A percentile compares a stretch with the other conserved stretches of the same genome.
These are phyloP conservation scores for Alloascoidea africana DNA, from an alignment of 805 yeast genomes.

Conservation along the genomic window DNA sequence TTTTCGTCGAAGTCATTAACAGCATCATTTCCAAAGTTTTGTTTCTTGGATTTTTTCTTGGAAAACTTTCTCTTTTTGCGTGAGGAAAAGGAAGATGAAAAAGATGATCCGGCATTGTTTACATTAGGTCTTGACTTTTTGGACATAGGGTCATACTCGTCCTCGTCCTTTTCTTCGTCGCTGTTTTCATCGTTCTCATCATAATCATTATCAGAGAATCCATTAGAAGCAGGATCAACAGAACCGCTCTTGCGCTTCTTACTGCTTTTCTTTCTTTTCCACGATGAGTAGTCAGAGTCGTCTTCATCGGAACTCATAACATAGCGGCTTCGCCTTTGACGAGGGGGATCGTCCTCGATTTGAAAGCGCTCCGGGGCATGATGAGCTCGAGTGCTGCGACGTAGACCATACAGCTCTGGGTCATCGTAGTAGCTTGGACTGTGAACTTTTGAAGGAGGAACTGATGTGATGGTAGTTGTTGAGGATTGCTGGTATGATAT, in stretches of 20 bases:
- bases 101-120: slow-evolving; percentile 7
- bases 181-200: slow-evolving; percentile 15
- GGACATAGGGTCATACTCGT: slow-evolving; percentile 16
- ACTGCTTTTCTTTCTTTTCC: slow-evolving; percentile 3
- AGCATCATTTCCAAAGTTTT: slow-evolving; percentile 7
- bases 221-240: no score
- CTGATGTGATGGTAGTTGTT: no score
- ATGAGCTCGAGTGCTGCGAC: slow-evolving; percentile 59
- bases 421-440: slow-evolving; percentile 21
- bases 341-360: slow-evolving; percentile 6
- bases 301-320: slow-evolving; percentile 10
- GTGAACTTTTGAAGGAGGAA: background rate
- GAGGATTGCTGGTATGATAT: no score
- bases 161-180: slow-evolving; percentile 15
- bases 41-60: slow-evolving; percentile 6
- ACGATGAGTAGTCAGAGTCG: slow-evolving; percentile 11
- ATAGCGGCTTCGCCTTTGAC: slow-evolving; percentile 9
- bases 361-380: slow-evolving; percentile 13
- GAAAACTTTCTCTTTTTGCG: slow-evolving; percentile 10
- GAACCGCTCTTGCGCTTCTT: slow-evolving; percentile 1
- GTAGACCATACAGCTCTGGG: slow-evolving; percentile 73
- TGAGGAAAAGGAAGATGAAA: slow-evolving; percentile 3
- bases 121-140: no score
- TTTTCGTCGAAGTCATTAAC: slow-evolving; percentile 9
- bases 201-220: slow-evolving; percentile 13